Percentiles rank a stretch among this genome's conserved stretches.
Conservation (phyloP, 2,329 filamentous ascomycete species). For the Talaromyces pinophilus region DNA sequence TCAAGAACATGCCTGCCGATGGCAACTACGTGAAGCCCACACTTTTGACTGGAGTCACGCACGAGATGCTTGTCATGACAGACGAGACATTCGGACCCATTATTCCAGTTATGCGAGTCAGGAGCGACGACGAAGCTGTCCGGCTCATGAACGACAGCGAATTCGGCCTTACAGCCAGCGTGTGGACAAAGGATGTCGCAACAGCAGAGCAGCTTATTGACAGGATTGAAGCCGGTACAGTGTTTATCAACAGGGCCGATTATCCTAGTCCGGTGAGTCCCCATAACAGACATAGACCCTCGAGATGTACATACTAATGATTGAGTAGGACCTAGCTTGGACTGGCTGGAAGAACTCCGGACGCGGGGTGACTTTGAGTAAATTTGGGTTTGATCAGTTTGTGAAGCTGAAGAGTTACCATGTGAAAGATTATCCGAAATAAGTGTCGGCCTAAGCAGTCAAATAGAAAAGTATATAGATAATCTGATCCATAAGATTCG, state of each 20-base stretch:
- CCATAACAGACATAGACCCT: neutral
- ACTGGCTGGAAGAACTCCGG: constrained; percentile 98
- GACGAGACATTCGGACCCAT: constrained; percentile 95
- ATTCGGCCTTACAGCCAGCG: constrained; percentile 91
- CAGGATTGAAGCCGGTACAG: constrained; percentile 85
- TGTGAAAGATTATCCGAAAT: constrained; percentile 74
- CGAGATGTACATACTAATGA: constrained; percentile 23
- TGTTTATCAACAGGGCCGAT: constrained; percentile 94
- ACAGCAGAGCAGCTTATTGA: constrained; percentile 76
- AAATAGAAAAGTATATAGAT: constrained; percentile 1
- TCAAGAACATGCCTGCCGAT: constrained; percentile 68
- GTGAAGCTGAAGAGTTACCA: constrained; percentile 96
- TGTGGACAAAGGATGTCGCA: constrained; percentile 87
- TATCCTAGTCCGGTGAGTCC: constrained; percentile 81
- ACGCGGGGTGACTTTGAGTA: constrained; percentile 84
- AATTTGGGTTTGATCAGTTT: constrained; percentile 91
- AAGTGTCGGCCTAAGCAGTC: neutral
- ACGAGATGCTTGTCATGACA: constrained; percentile 84
- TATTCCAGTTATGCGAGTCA: constrained; percentile 86
- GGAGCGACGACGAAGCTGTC: constrained; percentile 76
- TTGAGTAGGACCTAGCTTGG: constrained; percentile 79
- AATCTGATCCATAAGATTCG: neutral
- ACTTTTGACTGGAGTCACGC: constrained; percentile 74
- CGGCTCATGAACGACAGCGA: constrained; percentile 91
- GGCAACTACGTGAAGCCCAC: constrained; percentile 90